phyloP scores from a whole-genome alignment of 805 yeast genomes.

The Candida manassasensis region DNA sequence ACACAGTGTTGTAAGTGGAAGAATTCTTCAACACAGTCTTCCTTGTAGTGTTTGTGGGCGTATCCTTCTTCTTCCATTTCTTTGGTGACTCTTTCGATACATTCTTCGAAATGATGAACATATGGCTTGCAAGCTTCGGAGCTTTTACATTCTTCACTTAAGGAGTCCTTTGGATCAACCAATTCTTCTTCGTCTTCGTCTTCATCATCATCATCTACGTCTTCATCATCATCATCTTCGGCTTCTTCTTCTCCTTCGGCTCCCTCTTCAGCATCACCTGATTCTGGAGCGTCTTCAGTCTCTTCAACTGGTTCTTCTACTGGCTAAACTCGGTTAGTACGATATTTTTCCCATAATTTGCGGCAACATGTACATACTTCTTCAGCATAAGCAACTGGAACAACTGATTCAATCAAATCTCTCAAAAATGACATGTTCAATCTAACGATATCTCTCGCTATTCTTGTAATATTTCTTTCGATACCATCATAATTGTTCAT shows the following conservation, averaged over 20 bases:
- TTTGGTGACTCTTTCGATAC: conserved; percentile 90
- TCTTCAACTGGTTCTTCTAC: conserved; percentile 14
- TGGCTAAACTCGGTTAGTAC: conserved; percentile 3
- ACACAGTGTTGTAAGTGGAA: conserved; percentile 95
- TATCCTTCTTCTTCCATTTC: conserved; percentile 82
- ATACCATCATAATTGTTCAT: background rate
- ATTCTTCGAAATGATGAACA: conserved; percentile 88
- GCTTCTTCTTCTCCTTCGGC: conserved; percentile 28
- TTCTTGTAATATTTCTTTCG: background rate
- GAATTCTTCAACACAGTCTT: conserved; percentile 96
- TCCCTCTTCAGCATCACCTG: conserved; percentile 24
- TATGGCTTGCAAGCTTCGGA: conserved; percentile 64
- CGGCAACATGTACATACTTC: conserved; percentile 38
- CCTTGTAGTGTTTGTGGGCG: conserved; percentile 76
- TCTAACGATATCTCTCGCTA: background rate
- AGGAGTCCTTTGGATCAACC: conserved; percentile 39
- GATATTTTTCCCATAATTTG: background rate
- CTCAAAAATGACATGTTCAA: conserved; percentile 46
- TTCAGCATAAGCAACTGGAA: conserved; percentile 86
- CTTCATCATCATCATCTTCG: conserved; percentile 47
- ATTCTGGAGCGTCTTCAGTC: conserved; percentile 12
- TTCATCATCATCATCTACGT: conserved; percentile 55
- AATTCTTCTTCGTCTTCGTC: conserved; percentile 69
- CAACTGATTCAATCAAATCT: conserved; percentile 74
- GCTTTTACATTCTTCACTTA: conserved; percentile 58